These are phyloP conservation scores for Anthracocystis walkeri DNA, from an alignment of 1,284 basidiomycete species.

Conservation along the genomic window DNA sequence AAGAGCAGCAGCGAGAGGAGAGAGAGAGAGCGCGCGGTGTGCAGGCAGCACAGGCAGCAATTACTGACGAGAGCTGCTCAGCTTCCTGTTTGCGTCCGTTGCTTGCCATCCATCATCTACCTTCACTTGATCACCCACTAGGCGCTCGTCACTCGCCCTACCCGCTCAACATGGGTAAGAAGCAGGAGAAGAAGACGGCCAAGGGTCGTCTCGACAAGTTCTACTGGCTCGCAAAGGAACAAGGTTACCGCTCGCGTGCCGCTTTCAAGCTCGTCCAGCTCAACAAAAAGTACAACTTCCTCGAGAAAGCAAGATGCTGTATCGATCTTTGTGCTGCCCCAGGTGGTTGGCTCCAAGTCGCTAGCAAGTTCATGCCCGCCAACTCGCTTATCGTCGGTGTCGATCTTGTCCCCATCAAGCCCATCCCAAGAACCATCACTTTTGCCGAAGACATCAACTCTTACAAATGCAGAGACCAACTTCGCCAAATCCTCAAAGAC, in stretches of 20 bases:
- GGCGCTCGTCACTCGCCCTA: background rate
- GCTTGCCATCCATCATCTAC: slow-evolving; percentile 13
- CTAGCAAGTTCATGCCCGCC: slow-evolving; percentile 96
- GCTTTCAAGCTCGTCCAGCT: slow-evolving; percentile 99
- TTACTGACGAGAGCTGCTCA: slow-evolving; percentile 4
- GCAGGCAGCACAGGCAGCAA: background rate
- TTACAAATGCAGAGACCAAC: slow-evolving; percentile 85
- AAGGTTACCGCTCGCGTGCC: slow-evolving; percentile 98
- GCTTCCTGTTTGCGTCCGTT: slow-evolving; percentile 1
- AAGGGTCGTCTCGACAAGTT: slow-evolving; percentile 69
- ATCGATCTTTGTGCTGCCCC: slow-evolving; percentile 99
- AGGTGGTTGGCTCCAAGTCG: slow-evolving; percentile 98
- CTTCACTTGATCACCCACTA: background rate
- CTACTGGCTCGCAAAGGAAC: slow-evolving; percentile 78
- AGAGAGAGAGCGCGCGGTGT: background rate
- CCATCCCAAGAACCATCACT: slow-evolving; percentile 91
- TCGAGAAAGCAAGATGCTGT: slow-evolving; percentile 90
- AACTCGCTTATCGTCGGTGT: slow-evolving; percentile 96
- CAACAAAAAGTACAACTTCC: slow-evolving; percentile 96
- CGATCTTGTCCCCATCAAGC: slow-evolving; percentile 95
- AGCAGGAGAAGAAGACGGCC: slow-evolving; percentile 68
- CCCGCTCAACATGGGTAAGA: slow-evolving; percentile 58
- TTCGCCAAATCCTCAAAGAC: slow-evolving; percentile 91
- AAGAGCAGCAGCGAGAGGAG: background rate
- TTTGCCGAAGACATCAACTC: slow-evolving; percentile 97